Base-by-base conservation (phyloP, 768 basidiomycete genomes). In the Hygrocybe coccinea region DNA sequence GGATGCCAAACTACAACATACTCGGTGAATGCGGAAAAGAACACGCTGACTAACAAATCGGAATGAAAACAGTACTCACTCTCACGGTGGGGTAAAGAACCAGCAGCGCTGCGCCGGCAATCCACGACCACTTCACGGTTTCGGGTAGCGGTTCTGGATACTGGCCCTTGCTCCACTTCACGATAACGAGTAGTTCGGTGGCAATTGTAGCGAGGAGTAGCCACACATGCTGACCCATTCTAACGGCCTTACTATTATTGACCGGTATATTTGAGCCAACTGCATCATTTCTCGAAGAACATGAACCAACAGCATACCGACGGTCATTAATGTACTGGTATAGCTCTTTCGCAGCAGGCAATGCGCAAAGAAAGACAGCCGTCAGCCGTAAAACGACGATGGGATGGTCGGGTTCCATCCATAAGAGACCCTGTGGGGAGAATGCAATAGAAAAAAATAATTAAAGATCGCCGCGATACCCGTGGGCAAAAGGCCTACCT, bases 171-270 rank as follows among this genome's bases (percentile, higher is more conserved):
- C 87, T 83, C 90, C 89, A 93, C 74, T 93, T 93, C 61, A 76
- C 70, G 52, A 93, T 91, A 41, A 84, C 86, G 50, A 93, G 75
- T 35, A 91, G 68, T 67, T 93, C 91, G 12, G 91, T 92, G 55
- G 83, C 63, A 58, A 91, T 84, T n/a, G 91, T 93, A 33, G 91
- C 90, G 49, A 91, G 80, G 57, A 93, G 74, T 39, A 93, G 74
- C 91, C 91, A 92, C 34, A 86, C 84, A 65, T 93, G 91, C 61
- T 91, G 88, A 1, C 91, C 91, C 91, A 93, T 92, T 55, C 91
- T 80, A 59, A 85, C 84, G n/a, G 88, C 85, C 61, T 77, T 84
- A 63, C 91, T 92, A 63, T 25, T 54, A 48, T 22, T 53, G n/a
- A 53, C 8, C 19, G 9, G 36, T 1, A 29, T 8, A 8, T 29